These are phyloP conservation scores for Pelomyxa schiedti DNA, from an alignment of 78 protist genomes.

Conservation along the genomic window DNA sequence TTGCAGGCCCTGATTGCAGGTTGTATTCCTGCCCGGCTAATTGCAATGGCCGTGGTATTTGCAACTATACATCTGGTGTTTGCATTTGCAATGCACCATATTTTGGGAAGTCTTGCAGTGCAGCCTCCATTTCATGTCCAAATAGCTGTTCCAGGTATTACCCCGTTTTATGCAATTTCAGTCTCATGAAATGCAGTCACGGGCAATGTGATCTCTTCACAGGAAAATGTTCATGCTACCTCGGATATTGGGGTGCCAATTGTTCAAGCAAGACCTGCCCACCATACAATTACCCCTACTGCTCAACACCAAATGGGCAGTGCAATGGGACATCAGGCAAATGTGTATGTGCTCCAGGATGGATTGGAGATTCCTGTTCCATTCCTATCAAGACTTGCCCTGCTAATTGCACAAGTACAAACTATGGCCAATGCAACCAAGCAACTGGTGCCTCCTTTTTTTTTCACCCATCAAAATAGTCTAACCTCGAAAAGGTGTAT, in stretches of 20 bases:
- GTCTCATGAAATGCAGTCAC: background rate
- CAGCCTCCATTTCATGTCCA: background rate
- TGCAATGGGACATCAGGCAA: background rate
- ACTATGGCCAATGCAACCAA: background rate
- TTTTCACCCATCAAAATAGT: too few species aligned
- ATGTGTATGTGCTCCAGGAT: background rate
- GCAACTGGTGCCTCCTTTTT: too few species aligned
- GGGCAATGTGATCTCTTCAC: background rate
- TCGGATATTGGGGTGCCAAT: background rate
- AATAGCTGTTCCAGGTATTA: background rate
- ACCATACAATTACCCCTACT: background rate
- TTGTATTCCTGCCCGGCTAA: too few species aligned
- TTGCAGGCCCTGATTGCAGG: too few species aligned
- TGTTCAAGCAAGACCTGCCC: background rate
- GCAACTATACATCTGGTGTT: background rate
- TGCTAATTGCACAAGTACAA: background rate
- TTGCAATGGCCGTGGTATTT: too few species aligned
- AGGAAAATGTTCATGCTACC: background rate
- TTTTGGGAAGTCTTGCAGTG: background rate
- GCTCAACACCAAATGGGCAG: constrained; percentile 6
- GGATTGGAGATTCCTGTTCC: constrained; percentile 5
- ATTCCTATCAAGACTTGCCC: background rate
- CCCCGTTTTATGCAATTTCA: background rate
- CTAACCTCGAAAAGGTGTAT: too few species aligned
- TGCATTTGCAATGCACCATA: background rate